Base-by-base conservation (phyloP, 345 rosid species). In the Populus tremula region DNA sequence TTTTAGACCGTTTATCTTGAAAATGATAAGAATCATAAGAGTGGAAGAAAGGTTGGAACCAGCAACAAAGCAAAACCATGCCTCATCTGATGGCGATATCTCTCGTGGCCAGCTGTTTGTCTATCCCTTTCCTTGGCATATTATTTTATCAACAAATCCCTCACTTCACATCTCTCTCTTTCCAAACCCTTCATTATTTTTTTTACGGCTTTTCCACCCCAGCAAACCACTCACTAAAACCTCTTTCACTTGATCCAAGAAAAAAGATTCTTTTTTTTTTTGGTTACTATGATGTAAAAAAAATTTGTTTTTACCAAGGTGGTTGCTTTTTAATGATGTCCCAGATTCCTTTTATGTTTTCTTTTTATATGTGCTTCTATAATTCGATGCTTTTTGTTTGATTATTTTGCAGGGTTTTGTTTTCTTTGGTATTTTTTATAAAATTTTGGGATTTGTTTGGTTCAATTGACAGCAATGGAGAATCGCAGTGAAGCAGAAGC, bases 401-500 rank as follows among this genome's bases (percentile, higher is more conserved):
- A 21, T 56, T 29, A 6, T 38, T 36, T 78, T 78, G 14, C 72
- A 16, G 62, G 75, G 31, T 27, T 65, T 65, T 31, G 5, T 70
- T 63, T 69, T 20, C 1, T 2, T 14, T 45, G 25, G 6, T 20
- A 11, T 20, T 63, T 33, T 18, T 1, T 13, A 14, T 33, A n/a
- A 47, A 25, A 63, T 77, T 8, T 3, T 45, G 69, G 70, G 47
- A 43, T 35, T 20, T n/a, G 69, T 12, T 38, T 21, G 21, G 45
- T 10, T 67, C 21, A 2, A 31, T 18, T 25, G 38, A 36, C 72
- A 43, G 81, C 72, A 69, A 87, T 85, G 90, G 88, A 84, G 5
- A 75, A 38, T 67, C 81, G 82, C 43, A 63, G 65, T 45, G 87
- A 80, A 36, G 71, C 69, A 0, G 90, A 82, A 39, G 69, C 70